These are phyloP conservation scores for Arbutus unedo DNA, from an alignment of 148 eudicot species.

Conservation along the genomic window DNA sequence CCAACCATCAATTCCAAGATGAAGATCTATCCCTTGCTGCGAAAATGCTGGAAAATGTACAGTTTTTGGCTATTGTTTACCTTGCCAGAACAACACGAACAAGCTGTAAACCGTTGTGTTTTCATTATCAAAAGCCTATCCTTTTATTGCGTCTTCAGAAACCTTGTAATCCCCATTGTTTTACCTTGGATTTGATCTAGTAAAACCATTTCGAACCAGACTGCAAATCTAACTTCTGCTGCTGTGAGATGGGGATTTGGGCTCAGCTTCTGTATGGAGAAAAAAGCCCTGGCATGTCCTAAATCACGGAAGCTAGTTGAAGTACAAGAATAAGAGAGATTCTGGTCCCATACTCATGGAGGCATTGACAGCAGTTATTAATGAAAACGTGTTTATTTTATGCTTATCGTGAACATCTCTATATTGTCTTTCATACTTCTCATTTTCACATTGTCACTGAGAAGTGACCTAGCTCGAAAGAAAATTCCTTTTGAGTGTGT, in stretches of 20 bases:
- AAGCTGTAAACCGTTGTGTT: neutral
- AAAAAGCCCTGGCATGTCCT: neutral
- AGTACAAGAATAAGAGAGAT: neutral
- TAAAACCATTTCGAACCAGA: neutral
- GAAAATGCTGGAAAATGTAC: neutral
- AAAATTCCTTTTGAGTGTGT: neutral
- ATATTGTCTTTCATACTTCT: neutral
- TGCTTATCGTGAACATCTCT: neutral
- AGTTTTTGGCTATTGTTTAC: neutral
- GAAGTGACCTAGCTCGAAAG: neutral
- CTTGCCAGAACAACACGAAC: neutral
- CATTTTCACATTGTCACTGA: neutral
- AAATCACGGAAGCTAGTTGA: neutral
- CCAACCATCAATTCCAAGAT: neutral
- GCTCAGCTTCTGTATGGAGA: neutral
- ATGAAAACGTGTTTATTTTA: neutral
- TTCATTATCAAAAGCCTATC: neutral
- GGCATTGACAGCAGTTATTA: too few species aligned
- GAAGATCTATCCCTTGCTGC: neutral
- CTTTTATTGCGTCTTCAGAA: neutral
- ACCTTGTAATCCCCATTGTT: neutral
- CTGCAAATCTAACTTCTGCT: neutral
- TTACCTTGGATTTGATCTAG: neutral
- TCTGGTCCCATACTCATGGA: too few species aligned
- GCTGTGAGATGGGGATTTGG: neutral